phyloP scores from a whole-genome alignment of 2,329 filamentous ascomycete genomes.

The Fusarium chlamydosporum region DNA sequence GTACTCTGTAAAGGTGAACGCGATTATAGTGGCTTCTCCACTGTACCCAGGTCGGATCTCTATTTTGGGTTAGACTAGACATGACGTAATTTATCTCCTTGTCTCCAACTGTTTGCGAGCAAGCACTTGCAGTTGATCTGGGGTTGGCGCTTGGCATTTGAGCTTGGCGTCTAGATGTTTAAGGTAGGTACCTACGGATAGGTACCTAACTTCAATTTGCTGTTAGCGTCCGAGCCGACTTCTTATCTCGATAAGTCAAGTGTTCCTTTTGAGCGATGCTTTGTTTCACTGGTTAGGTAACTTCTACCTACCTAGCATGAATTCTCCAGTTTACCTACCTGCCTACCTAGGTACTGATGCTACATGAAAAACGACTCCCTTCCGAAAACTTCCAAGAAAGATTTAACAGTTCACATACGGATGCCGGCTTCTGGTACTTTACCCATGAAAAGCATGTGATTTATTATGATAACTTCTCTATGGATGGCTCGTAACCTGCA shows the following conservation, averaged over 20 bases:
- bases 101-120: slow-evolving; percentile 5
- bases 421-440: neutral
- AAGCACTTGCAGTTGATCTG: slow-evolving; percentile 35
- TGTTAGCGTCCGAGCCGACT: neutral
- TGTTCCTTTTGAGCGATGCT: neutral
- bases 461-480: neutral
- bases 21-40: slow-evolving; percentile 14
- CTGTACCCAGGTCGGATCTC: neutral
- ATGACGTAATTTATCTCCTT: slow-evolving; percentile 25
- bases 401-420: neutral
- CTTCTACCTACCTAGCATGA: neutral
- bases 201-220: slow-evolving; percentile 1
- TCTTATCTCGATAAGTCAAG: neutral
- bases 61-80: too few relatives aligned
- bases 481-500: slow-evolving; percentile 3
- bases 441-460: slow-evolving; percentile 30
- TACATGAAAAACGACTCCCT: neutral
- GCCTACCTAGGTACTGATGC: too few relatives aligned
- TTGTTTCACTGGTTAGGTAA: neutral
- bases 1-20: neutral
- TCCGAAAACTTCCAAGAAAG: neutral
- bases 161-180: slow-evolving; percentile 20
- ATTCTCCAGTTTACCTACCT: too few relatives aligned
- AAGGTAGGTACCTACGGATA: too few relatives aligned
- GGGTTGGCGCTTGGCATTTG: slow-evolving; percentile 26